Evolutionary conservation across 2,329 filamentous ascomycete species (phyloP).

Genomic region (Trichoderma sp.): DNA sequence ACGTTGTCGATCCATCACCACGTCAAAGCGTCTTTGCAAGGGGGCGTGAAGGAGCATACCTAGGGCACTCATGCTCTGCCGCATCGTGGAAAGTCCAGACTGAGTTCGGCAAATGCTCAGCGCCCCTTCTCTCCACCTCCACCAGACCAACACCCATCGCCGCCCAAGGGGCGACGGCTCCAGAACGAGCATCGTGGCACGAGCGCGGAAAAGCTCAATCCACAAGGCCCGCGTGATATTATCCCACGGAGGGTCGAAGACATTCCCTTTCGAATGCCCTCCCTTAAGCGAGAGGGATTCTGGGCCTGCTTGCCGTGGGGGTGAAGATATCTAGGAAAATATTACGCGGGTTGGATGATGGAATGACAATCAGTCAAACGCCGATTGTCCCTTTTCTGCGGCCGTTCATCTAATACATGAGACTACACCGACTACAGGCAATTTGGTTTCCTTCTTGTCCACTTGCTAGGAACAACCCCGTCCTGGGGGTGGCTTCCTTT

Average conservation of each 20-base stretch:
- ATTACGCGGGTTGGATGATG: background rate
- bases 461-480: constrained; percentile 3
- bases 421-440: background rate
- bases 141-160: no score
- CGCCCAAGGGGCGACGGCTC: no score
- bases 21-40: no score
- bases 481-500: background rate
- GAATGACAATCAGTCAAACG: background rate
- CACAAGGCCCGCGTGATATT: background rate
- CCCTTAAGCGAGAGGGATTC: background rate
- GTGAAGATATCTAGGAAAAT: constrained; percentile 1
- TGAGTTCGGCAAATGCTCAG: no score
- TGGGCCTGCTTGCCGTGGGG: background rate
- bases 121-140: no score
- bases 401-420: background rate
- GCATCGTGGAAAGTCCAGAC: no score
- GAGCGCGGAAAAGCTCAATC: background rate
- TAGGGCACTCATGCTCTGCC: no score
- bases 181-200: no score
- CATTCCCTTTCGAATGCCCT: background rate
- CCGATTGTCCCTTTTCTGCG: background rate
- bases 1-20: no score
- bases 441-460: background rate
- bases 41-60: no score
- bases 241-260: no score